Conservation (phyloP, 108 stramenopile genomes). For the Epipyxis sp. region DNA sequence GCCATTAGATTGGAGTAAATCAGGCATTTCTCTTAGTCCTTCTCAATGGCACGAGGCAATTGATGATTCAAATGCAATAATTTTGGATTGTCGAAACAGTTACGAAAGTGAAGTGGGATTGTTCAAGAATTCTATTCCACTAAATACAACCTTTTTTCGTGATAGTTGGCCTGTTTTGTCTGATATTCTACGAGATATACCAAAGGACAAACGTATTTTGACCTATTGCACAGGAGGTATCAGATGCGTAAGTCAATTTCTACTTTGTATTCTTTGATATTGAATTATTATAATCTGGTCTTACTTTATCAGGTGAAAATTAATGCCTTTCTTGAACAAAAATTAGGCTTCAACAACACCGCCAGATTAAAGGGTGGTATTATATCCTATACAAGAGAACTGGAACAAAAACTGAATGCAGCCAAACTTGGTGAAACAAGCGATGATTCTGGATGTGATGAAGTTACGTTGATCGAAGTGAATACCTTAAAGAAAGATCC, state of each 20-base stretch:
- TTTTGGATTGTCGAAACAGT: conserved; percentile 69
- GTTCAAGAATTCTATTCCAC: conserved; percentile 80
- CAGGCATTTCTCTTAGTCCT: conserved; percentile 83
- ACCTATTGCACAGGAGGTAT: conserved; percentile 92
- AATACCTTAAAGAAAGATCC: conserved; percentile 30
- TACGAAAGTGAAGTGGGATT: conserved; percentile 87
- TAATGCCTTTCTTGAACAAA: conserved; percentile 80
- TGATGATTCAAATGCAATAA: conserved; percentile 15
- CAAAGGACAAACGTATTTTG: conserved; percentile 82
- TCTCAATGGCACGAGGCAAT: conserved; percentile 86
- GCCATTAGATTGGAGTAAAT: conserved; percentile 74
- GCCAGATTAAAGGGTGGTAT: conserved; percentile 85
- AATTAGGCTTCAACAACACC: conserved; percentile 87
- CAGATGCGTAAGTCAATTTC: conserved; percentile 85
- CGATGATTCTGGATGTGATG: background rate
- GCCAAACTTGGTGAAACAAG: background rate
- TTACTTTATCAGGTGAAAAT: too few relatives aligned
- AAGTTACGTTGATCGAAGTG: background rate
- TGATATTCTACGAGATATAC: conserved; percentile 68
- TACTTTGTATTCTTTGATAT: too few relatives aligned
- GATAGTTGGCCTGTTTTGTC: conserved; percentile 79
- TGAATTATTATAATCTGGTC: too few relatives aligned
- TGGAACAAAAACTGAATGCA: background rate
- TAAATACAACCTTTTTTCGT: conserved; percentile 79
- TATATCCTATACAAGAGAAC: conserved; percentile 52